These are phyloP conservation scores for Ballota nigra DNA, from an alignment of 257 asterid species.

Conservation along the genomic window DNA sequence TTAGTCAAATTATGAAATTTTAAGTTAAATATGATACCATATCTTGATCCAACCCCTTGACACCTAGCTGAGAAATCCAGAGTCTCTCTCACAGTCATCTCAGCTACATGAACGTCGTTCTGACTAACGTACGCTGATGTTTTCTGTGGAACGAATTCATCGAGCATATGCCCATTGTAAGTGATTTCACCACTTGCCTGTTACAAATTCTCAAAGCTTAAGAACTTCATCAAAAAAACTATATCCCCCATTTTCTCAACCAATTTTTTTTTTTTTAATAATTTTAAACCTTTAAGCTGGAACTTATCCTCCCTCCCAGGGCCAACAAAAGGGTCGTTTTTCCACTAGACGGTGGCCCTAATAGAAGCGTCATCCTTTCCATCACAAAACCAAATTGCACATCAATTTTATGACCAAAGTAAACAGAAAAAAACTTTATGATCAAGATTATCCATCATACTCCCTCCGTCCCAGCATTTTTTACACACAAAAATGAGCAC, in stretches of 20 bases:
- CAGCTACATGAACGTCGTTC: slow-evolving; percentile 44
- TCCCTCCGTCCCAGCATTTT: too few relatives aligned
- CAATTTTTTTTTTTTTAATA: not conserved
- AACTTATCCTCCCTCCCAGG: slow-evolving; percentile 30
- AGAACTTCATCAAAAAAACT: not conserved
- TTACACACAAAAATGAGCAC: too few relatives aligned
- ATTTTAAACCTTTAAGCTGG: slow-evolving; percentile 42
- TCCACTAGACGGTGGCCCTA: slow-evolving; percentile 74
- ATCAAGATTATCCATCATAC: not conserved
- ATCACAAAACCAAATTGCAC: not conserved
- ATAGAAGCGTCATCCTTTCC: slow-evolving; percentile 60
- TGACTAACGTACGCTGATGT: slow-evolving; percentile 48
- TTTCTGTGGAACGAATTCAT: slow-evolving; percentile 58
- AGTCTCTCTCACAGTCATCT: slow-evolving; percentile 73
- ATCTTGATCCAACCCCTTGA: slow-evolving; percentile 61
- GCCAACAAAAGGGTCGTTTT: slow-evolving; percentile 48
- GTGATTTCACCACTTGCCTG: slow-evolving; percentile 59
- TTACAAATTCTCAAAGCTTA: not conserved
- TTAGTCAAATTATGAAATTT: not conserved
- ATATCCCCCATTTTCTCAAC: not conserved
- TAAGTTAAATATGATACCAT: slow-evolving; percentile 30
- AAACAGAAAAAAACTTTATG: not conserved
- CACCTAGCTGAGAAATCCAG: slow-evolving; percentile 70
- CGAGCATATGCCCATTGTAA: slow-evolving; percentile 55
- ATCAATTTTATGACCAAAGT: too few relatives aligned